phyloP scores from a whole-genome alignment of 768 basidiomycete genomes.

The Panus rudis region DNA sequence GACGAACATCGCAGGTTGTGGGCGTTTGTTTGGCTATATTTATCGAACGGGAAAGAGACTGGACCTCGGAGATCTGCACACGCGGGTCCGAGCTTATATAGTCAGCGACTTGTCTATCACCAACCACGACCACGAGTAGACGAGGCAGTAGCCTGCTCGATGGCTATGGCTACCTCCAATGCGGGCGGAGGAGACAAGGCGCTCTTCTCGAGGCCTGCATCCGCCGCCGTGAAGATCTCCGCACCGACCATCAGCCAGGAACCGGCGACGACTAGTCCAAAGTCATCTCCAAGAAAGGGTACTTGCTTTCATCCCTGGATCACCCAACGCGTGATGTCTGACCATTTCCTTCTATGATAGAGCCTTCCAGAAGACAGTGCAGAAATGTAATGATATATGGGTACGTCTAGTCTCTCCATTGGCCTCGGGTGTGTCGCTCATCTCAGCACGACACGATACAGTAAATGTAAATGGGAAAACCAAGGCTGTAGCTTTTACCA shows the following conservation, averaged over 20 bases:
- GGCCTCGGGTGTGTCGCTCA: background rate
- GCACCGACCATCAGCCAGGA: slow-evolving; percentile 40
- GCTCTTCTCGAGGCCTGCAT: slow-evolving; percentile 60
- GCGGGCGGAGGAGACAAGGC: slow-evolving; percentile 55
- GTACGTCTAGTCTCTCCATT: slow-evolving; percentile 31
- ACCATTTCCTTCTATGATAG: slow-evolving; percentile 28
- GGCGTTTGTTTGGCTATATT: no score
- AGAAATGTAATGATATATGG: slow-evolving; percentile 90
- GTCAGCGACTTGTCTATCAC: no score
- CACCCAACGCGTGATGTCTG: slow-evolving; percentile 6
- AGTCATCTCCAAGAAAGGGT: slow-evolving; percentile 43
- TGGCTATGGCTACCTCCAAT: no score
- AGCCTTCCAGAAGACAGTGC: slow-evolving; percentile 58
- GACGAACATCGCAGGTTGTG: no score
- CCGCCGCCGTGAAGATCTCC: slow-evolving; percentile 66
- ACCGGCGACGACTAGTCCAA: slow-evolving; percentile 34
- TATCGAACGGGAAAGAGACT: no score
- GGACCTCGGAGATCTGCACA: no score
- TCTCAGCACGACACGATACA: slow-evolving; percentile 21
- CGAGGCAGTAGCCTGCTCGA: slow-evolving; percentile 15
- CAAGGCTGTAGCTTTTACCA: slow-evolving; percentile 84
- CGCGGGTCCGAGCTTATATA: no score
- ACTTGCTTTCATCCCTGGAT: slow-evolving; percentile 5
- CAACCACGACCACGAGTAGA: no score
- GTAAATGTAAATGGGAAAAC: slow-evolving; percentile 80